A percentile compares a stretch with the other conserved stretches of the same genome.
Conservation (phyloP, 2,329 filamentous ascomycete genomes). For the Penicillium sp. region DNA sequence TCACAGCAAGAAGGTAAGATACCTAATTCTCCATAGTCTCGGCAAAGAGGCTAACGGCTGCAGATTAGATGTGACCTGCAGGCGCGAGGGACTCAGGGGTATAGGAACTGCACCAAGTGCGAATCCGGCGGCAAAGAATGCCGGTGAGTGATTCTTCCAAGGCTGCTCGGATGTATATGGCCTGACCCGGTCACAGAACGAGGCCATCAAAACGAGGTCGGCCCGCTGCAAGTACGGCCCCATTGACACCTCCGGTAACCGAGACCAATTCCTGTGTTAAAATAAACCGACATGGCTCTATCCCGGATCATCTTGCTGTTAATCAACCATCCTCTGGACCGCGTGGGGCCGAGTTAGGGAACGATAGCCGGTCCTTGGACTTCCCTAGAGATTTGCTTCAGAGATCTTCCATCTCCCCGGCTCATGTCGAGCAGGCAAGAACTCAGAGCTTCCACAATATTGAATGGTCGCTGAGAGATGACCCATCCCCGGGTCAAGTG, state of each 20-base stretch:
- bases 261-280: constrained; percentile 2
- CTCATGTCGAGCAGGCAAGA: background rate
- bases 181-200: background rate
- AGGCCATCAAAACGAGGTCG: constrained; percentile 11
- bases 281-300: background rate
- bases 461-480: background rate
- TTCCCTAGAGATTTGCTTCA: background rate
- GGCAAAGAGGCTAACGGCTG: background rate
- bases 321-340: background rate
- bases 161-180: background rate
- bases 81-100: constrained; percentile 7
- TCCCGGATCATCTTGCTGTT: background rate
- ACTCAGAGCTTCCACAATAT: background rate
- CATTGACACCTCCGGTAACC: constrained; percentile 5
- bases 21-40: background rate
- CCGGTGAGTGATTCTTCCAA: constrained; percentile 1
- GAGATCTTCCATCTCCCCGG: background rate
- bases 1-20: constrained; percentile 13
- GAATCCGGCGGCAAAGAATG: constrained; percentile 12
- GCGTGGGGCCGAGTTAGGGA: background rate
- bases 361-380: background rate
- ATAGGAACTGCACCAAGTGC: constrained; percentile 12
- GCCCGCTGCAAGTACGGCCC: background rate
- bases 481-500: background rate
- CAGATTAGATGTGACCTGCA: constrained; percentile 15